Percentiles rank a stretch among this genome's conserved stretches.
Conservation (phyloP, 1,284 basidiomycete genomes). For the Trametes hirsuta region DNA sequence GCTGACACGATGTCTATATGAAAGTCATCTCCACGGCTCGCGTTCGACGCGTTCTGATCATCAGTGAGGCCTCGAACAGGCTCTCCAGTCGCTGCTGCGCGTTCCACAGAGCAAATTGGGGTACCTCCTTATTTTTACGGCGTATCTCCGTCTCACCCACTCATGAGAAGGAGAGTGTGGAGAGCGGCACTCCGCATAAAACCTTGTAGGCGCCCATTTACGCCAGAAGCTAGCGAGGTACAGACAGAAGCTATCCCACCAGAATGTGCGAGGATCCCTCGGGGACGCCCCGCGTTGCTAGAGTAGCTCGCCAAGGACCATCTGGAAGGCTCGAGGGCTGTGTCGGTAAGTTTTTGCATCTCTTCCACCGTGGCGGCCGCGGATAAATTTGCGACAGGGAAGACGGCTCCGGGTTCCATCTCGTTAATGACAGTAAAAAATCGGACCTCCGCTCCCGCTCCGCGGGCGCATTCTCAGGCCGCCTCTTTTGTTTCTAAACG, state of each 20-base stretch:
- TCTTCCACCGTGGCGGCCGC: conserved; percentile 7
- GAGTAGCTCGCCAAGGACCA: neutral
- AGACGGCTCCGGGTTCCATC: conserved; percentile 14
- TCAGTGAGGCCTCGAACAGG: conserved; percentile 9
- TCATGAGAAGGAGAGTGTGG: conserved; percentile 20
- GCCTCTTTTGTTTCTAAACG: conserved; percentile 10
- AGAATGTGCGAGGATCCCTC: conserved; percentile 26
- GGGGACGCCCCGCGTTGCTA: conserved; percentile 10
- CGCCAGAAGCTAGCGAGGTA: conserved; percentile 16
- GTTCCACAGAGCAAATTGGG: neutral
- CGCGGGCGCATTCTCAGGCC: conserved; percentile 18
- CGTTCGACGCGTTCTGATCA: conserved; percentile 12
- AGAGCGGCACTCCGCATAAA: conserved; percentile 9
- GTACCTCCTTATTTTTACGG: conserved; percentile 15
- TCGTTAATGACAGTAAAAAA: conserved; percentile 7
- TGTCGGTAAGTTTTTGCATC: conserved; percentile 10
- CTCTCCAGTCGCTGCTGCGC: neutral
- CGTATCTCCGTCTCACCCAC: conserved; percentile 21
- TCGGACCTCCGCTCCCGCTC: conserved; percentile 19
- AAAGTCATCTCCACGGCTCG: neutral
- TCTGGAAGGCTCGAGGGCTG: conserved; percentile 9
- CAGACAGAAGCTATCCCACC: conserved; percentile 10
- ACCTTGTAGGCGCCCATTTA: conserved; percentile 18
- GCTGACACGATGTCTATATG: conserved; percentile 7
- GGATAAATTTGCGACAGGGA: conserved; percentile 19